Percentiles rank a stretch among this genome's conserved stretches.
phyloP scores from a whole-genome alignment of 108 stramenopile genomes.

The Pseudonitzschia delicatissima region DNA sequence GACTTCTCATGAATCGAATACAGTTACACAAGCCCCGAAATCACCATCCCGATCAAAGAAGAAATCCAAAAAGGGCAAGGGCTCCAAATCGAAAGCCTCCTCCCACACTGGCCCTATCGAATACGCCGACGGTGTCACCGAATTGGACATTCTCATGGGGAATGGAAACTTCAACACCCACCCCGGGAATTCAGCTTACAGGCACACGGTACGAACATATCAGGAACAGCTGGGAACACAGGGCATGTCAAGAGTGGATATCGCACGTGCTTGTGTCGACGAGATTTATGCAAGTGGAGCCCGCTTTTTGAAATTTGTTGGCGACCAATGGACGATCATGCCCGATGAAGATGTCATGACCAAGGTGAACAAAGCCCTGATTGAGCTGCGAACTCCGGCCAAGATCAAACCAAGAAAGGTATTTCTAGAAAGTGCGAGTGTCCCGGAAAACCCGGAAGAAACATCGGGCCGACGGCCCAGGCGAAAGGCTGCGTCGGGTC shows the following conservation, averaged over 20 bases:
- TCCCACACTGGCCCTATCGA: too few species aligned
- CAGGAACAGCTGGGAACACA: neutral
- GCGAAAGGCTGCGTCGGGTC: conserved; percentile 3
- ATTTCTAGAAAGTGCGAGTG: neutral
- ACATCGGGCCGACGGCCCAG: neutral
- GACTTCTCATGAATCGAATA: too few species aligned
- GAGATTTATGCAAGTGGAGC: neutral
- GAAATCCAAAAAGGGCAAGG: too few species aligned
- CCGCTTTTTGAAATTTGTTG: neutral
- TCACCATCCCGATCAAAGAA: too few species aligned
- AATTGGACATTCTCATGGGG: conserved; percentile 1
- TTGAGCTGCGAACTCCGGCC: neutral
- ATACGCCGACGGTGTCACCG: neutral
- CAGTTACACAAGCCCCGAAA: too few species aligned
- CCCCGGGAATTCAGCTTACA: conserved; percentile 1
- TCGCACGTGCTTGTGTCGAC: neutral
- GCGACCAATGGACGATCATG: neutral
- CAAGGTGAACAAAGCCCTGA: conserved; percentile 5
- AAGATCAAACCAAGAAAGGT: neutral
- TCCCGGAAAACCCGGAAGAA: neutral
- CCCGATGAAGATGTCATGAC: conserved; percentile 2
- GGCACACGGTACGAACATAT: neutral
- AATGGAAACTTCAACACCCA: conserved; percentile 3
- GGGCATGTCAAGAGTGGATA: neutral
- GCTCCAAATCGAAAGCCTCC: too few species aligned